Conservation (phyloP, 192 early-diverging fungal genomes). For the Rhizophagus clarus region DNA sequence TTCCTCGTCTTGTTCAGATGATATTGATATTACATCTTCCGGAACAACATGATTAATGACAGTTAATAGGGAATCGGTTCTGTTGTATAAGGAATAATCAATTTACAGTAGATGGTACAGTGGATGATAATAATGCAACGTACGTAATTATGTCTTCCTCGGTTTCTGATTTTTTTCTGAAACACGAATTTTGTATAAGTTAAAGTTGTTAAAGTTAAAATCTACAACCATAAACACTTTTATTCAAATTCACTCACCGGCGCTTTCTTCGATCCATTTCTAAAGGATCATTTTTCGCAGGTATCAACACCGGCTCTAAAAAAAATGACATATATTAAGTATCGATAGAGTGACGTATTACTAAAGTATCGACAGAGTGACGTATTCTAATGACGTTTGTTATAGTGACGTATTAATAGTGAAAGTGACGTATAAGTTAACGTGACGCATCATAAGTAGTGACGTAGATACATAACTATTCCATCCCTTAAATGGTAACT, state of each 20-base stretch:
- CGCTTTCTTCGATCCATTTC: conserved; percentile 16
- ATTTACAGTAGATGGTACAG: not conserved
- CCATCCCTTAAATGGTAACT: no score
- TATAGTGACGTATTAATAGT: no score
- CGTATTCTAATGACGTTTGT: no score
- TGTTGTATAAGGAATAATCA: not conserved
- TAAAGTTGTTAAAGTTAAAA: no score
- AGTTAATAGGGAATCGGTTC: not conserved
- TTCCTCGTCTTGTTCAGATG: not conserved
- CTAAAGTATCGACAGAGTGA: no score
- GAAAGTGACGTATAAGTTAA: no score
- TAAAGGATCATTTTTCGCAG: conserved; percentile 14
- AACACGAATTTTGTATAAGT: not conserved
- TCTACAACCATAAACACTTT: not conserved
- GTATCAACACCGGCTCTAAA: conserved; percentile 6
- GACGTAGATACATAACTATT: no score
- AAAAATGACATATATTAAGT: no score
- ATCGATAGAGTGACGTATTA: no score
- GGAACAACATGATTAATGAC: not conserved
- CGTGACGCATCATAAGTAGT: no score
- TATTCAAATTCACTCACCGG: not conserved
- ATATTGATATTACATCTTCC: not conserved
- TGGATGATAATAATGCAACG: not conserved
- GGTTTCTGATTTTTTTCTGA: not conserved
- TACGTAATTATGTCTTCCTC: not conserved